phyloP scores from a whole-genome alignment of 202 grass and related monocot genomes.

The Carex sylvatica region DNA sequence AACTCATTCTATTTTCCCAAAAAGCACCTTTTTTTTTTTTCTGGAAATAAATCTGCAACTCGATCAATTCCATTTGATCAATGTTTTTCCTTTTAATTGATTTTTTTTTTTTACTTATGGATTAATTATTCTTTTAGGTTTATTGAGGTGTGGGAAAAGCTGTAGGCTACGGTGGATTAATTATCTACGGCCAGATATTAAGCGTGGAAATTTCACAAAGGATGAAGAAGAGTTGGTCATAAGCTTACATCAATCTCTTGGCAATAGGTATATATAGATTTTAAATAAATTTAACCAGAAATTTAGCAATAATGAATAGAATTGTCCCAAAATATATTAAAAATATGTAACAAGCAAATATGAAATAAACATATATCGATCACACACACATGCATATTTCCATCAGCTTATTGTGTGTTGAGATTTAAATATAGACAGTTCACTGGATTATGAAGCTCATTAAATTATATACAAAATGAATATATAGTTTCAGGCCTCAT shows the following conservation, averaged over 20 bases:
- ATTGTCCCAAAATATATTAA: neutral
- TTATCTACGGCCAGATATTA: constrained; percentile 86
- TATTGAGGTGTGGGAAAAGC: constrained; percentile 82
- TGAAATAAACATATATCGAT: neutral
- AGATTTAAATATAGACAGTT: too few relatives aligned
- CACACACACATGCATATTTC: neutral
- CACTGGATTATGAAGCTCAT: too few relatives aligned
- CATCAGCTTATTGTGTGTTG: too few relatives aligned
- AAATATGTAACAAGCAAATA: neutral
- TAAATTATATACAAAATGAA: too few relatives aligned
- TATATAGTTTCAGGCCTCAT: too few relatives aligned
- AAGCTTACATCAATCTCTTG: constrained; percentile 55
- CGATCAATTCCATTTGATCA: neutral
- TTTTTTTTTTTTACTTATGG: constrained; percentile 7
- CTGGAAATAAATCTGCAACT: neutral
- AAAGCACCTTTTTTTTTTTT: neutral
- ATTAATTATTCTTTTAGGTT: constrained; percentile 34
- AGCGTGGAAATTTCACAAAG: constrained; percentile 79
- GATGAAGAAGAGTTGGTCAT: constrained; percentile 74
- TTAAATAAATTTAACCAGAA: neutral
- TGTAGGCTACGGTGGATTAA: constrained; percentile 84
- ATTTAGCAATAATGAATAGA: neutral
- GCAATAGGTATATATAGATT: constrained; percentile 50
- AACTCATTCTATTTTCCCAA: neutral
- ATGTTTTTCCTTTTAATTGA: neutral